Evolutionary conservation across 2,329 filamentous ascomycete species (phyloP).

Genomic region (Colletotrichum somersetense): DNA sequence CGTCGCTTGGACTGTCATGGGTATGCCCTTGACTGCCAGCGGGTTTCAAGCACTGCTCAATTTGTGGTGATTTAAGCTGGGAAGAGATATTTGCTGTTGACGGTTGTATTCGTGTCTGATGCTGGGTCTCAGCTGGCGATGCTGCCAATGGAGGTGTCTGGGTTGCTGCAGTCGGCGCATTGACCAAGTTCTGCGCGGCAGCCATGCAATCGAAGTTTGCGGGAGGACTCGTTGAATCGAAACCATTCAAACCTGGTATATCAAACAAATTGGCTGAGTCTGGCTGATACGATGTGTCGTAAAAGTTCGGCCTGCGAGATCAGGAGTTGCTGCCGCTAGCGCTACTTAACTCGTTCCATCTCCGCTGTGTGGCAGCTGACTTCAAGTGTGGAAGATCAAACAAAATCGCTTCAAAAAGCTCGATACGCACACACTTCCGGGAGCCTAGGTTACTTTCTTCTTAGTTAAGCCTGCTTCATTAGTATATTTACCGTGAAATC

Average conservation of each 20-base stretch:
- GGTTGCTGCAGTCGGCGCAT: not conserved
- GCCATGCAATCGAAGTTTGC: not conserved
- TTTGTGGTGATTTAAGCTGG: too few relatives aligned
- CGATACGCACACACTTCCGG: not conserved
- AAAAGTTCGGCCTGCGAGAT: not conserved
- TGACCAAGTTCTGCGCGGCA: not conserved
- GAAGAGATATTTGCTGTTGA: not conserved
- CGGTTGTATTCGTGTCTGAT: not conserved
- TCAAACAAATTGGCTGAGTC: not conserved
- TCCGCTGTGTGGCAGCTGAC: not conserved
- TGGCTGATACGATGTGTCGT: not conserved
- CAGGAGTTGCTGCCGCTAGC: not conserved
- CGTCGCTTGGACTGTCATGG: not conserved
- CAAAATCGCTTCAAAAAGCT: not conserved
- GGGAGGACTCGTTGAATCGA: not conserved
- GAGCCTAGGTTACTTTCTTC: not conserved
- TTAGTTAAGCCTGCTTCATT: not conserved
- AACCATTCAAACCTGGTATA: not conserved
- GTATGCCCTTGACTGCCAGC: not conserved
- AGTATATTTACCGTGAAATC: not conserved
- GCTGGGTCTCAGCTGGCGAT: not conserved
- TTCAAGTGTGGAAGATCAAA: not conserved
- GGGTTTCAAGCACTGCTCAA: not conserved
- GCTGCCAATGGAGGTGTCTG: not conserved
- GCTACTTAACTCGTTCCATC: not conserved